These are phyloP conservation scores for Plasmodium malariae DNA, from an alignment of 169 alveolate species.

Conservation along the genomic window DNA sequence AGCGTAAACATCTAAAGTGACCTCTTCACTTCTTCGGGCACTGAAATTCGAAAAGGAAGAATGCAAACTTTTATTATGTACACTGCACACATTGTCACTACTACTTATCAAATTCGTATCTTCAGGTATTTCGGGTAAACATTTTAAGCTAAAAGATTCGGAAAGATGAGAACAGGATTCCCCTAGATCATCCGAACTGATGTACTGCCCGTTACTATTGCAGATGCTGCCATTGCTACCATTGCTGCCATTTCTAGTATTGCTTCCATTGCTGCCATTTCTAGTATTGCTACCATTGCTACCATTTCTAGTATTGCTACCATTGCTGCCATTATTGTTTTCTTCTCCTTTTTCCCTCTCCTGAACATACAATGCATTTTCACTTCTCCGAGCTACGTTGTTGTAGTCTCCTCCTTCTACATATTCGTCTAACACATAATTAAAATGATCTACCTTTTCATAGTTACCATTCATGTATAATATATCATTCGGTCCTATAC, in stretches of 20 bases:
- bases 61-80: not conserved
- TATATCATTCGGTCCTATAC: too few relatives aligned
- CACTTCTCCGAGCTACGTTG: too few relatives aligned
- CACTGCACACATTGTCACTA: slow-evolving; percentile 8
- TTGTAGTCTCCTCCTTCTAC: too few relatives aligned
- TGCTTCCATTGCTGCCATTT: not conserved
- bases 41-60: not conserved
- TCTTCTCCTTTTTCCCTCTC: not conserved
- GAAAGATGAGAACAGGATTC: slow-evolving; percentile 14
- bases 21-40: not conserved
- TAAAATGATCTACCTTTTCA: too few relatives aligned
- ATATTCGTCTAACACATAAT: too few relatives aligned
- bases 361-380: too few relatives aligned
- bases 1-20: too few relatives aligned
- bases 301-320: too few relatives aligned
- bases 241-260: not conserved
- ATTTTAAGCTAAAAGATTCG: slow-evolving; percentile 17
- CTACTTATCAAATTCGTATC: slow-evolving; percentile 4
- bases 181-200: not conserved
- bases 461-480: too few relatives aligned
- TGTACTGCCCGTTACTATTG: not conserved
- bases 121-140: slow-evolving; percentile 26
- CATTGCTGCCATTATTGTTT: not conserved
- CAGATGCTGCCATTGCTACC: not conserved
- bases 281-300: not conserved